phyloP scores from a whole-genome alignment of 2,329 filamentous ascomycete genomes.

The Penicillium sp. region DNA sequence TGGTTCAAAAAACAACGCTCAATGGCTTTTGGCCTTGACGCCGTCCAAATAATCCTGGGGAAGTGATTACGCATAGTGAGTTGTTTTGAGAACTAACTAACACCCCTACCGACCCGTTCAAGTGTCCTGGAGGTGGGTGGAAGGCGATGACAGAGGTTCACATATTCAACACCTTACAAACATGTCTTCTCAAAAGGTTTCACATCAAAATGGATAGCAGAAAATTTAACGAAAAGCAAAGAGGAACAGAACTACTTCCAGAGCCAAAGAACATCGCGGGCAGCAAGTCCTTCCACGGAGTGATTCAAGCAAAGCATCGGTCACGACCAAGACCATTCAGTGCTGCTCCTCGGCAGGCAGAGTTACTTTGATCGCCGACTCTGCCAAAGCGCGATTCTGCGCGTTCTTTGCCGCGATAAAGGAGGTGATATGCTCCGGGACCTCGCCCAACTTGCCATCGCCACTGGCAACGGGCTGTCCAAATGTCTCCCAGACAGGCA shows the following conservation, averaged over 20 bases:
- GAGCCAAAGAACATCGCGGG: background rate
- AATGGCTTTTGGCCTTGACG: too few species aligned
- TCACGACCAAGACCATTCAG: conserved; percentile 7
- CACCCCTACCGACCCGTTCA: too few species aligned
- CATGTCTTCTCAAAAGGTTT: too few species aligned
- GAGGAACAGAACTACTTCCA: background rate
- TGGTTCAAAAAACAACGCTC: too few species aligned
- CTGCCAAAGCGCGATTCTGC: conserved; percentile 46
- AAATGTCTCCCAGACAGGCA: conserved; percentile 64
- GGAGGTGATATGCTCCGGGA: conserved; percentile 63
- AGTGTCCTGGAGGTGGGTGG: too few species aligned
- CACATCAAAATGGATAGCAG: too few species aligned
- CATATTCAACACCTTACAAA: too few species aligned
- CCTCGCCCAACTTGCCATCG: conserved; percentile 59
- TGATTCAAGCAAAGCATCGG: background rate
- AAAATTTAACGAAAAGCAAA: background rate
- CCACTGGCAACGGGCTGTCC: conserved; percentile 64
- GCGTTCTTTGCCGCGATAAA: conserved; percentile 55
- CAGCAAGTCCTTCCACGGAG: background rate
- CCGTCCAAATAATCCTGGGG: too few species aligned
- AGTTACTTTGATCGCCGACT: conserved; percentile 29
- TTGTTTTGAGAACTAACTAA: too few species aligned
- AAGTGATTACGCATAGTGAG: too few species aligned
- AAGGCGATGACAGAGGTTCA: too few species aligned
- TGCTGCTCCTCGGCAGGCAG: conserved; percentile 35